Evolutionary conservation across 2,329 filamentous ascomycete genomes (phyloP).

Genomic region (Exophiala alcalophila): DNA sequence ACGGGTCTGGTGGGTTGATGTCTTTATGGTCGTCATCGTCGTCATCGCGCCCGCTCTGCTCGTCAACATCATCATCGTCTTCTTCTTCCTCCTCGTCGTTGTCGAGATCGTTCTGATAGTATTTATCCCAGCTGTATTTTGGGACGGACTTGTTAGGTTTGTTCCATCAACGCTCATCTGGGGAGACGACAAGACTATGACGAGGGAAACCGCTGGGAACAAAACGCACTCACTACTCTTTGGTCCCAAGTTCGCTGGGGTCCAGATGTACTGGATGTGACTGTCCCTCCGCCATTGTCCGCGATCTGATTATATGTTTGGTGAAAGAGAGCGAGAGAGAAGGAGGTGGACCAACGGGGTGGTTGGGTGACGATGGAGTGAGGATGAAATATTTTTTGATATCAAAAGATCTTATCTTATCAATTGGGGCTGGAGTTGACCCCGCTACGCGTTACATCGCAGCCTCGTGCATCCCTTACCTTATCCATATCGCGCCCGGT

Average conservation of each 20-base stretch:
- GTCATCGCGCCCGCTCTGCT: constrained; percentile 55
- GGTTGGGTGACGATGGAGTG: too few relatives aligned
- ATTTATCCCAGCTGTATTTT: constrained; percentile 60
- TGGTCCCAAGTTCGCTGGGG: constrained; percentile 79
- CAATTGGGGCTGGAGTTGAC: too few relatives aligned
- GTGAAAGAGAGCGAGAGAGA: not conserved
- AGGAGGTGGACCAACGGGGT: too few relatives aligned
- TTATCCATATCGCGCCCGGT: too few relatives aligned
- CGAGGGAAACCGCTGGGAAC: too few relatives aligned
- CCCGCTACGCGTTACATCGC: too few relatives aligned
- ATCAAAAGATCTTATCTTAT: not conserved
- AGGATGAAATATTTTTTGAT: not conserved
- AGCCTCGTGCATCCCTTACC: too few relatives aligned
- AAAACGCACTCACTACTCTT: constrained; percentile 69
- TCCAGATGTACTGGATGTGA: constrained; percentile 62
- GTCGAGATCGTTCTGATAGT: constrained; percentile 43
- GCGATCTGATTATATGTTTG: not conserved
- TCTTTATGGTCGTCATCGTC: constrained; percentile 65
- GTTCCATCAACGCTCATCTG: not conserved
- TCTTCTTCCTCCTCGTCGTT: constrained; percentile 23
- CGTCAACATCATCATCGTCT: constrained; percentile 68
- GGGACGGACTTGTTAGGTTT: not conserved
- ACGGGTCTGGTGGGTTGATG: constrained; percentile 69
- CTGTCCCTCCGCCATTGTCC: constrained; percentile 24
- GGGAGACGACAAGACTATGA: too few relatives aligned